phyloP scores from a whole-genome alignment of 208 protist genomes.

The Wallacemonas rigidus region DNA sequence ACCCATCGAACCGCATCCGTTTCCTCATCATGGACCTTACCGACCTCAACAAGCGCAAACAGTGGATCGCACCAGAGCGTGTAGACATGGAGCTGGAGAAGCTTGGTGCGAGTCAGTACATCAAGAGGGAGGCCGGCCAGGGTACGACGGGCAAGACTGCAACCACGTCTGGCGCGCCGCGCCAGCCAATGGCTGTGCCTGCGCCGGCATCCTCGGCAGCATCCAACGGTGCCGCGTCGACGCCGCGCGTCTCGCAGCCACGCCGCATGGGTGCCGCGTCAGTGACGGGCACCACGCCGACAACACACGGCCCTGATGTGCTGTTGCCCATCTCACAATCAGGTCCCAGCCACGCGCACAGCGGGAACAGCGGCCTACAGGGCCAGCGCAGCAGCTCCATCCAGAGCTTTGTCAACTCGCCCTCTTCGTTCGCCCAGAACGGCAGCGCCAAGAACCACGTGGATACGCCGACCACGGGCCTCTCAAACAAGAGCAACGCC shows the following conservation, averaged over 20 bases:
- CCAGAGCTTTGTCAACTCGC: slow-evolving; percentile 3
- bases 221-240: neutral
- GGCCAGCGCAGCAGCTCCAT: neutral
- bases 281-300: neutral
- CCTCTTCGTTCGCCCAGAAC: slow-evolving; percentile 8
- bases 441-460: slow-evolving; percentile 1
- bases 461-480: slow-evolving; percentile 13
- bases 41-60: slow-evolving; percentile 43
- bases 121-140: neutral
- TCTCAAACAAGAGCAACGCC: slow-evolving; percentile 12
- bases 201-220: neutral
- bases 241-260: slow-evolving; percentile 11
- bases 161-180: neutral
- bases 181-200: neutral
- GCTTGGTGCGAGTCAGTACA: neutral
- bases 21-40: slow-evolving; percentile 87
- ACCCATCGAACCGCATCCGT: slow-evolving; percentile 64
- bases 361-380: neutral
- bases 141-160: neutral
- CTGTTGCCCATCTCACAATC: neutral
- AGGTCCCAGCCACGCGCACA: neutral
- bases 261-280: slow-evolving; percentile 9
- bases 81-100: slow-evolving; percentile 15
- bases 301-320: neutral
- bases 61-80: slow-evolving; percentile 44